Base-by-base conservation (phyloP, 768 basidiomycete species). In the Tricholoma furcatifolium region DNA sequence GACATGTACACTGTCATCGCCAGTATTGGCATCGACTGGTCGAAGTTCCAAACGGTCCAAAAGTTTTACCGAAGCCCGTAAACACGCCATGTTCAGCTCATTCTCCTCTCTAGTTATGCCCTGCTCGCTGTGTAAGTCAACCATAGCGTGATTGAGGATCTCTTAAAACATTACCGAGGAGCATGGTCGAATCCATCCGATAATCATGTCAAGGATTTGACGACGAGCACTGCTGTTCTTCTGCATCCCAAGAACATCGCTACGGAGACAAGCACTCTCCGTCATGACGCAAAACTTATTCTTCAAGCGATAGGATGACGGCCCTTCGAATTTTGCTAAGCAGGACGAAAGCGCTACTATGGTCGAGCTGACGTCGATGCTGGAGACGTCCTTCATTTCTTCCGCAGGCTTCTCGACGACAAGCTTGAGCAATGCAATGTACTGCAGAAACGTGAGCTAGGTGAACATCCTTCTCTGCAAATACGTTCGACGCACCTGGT, bases 271-370 rank as follows among this genome's bases (percentile, higher is more conserved):
- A 14, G 87, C 76, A 39, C 76, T 79, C 54, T 90, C 88, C 57
- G 83, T 83, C 30, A 94, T 75, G 21, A 72, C 68, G 60, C 91
- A 93, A 61, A 87, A 93, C 62, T 87, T 89, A 63, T 81, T 73
- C 63, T 87, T 88, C 58, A 92, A 74, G 7, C 91, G 82, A 43
- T 80, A 75, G 1, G 80, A 80, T 1, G 73, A 66, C 2, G 76
- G 66, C 46, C 82, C 78, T 47, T 71, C 61, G 68, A 86, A 84
- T 9, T 83, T 81, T 42, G 83, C 75, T 50, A 93, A 80, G 65
- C 88, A 86, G 9, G 71, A 71, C 0, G 84, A 85, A 36, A 93
- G 73, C 1, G 80, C 71, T 23, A 80, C 66, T 61, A 89, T 75
- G 1, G 79, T 78, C 9, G 78, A 73, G 45, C 79, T 80, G n/a